phyloP scores from a whole-genome alignment of 352 stramenopile species.

The Elongisporangium prolatum region DNA sequence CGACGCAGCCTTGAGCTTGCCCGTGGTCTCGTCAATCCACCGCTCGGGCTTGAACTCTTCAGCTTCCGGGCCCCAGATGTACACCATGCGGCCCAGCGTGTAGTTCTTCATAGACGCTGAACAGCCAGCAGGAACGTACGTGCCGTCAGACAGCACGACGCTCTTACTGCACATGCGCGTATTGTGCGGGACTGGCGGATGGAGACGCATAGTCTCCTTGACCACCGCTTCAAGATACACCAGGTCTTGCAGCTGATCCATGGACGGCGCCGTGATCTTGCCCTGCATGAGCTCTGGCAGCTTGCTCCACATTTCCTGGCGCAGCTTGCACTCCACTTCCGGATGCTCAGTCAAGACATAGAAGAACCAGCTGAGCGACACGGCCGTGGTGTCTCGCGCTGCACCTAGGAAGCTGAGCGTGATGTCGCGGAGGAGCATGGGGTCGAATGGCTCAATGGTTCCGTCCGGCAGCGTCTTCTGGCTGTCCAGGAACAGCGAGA shows the following conservation, averaged over 20 bases:
- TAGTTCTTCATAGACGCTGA: conserved; percentile 46
- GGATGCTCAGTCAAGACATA: conserved; percentile 72
- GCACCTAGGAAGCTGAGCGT: conserved; percentile 66
- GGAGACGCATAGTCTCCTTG: conserved; percentile 58
- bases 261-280: conserved; percentile 22
- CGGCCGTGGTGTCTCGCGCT: conserved; percentile 59
- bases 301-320: conserved; percentile 30
- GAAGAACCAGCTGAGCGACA: conserved; percentile 53
- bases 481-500: conserved; percentile 14
- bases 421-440: conserved; percentile 61
- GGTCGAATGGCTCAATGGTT: conserved; percentile 19
- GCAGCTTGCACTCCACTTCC: conserved; percentile 30
- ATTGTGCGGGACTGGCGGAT: conserved; percentile 55
- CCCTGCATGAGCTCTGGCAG: conserved; percentile 20
- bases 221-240: conserved; percentile 48
- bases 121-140: conserved; percentile 29
- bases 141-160: conserved; percentile 54
- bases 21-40: conserved; percentile 37
- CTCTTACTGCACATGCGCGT: conserved; percentile 40
- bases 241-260: conserved; percentile 35
- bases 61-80: conserved; percentile 49
- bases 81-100: conserved; percentile 25
- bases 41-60: conserved; percentile 40
- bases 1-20: conserved; percentile 28
- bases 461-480: conserved; percentile 1